These are phyloP conservation scores for Obba rivulosa DNA, from an alignment of 768 basidiomycete genomes.

Conservation along the genomic window DNA sequence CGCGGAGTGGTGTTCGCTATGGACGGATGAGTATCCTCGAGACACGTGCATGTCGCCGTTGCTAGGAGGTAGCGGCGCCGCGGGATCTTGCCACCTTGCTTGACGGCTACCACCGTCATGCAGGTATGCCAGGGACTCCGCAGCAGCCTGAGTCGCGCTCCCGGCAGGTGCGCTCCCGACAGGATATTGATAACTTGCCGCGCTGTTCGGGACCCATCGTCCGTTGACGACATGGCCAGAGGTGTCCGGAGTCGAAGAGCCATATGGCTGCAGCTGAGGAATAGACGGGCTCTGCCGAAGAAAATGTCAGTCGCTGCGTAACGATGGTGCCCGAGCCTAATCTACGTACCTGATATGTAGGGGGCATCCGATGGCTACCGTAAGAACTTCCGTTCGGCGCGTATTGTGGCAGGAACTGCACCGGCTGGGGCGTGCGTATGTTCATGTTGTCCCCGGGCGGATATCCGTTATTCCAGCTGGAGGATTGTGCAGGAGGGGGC, in stretches of 20 bases:
- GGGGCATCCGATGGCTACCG: conserved; percentile 3
- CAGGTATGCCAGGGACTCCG: conserved; percentile 14
- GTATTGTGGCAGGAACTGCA: conserved; percentile 8
- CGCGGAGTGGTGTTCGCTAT: no score
- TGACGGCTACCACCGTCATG: conserved; percentile 8
- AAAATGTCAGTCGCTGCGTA: not conserved
- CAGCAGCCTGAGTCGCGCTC: conserved; percentile 9
- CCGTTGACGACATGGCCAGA: not conserved
- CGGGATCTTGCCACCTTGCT: not conserved
- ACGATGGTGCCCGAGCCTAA: not conserved
- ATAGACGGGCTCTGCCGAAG: not conserved
- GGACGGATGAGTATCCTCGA: no score
- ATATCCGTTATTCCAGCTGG: conserved; percentile 11
- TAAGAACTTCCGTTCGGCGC: conserved; percentile 3
- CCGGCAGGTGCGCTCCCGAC: conserved; percentile 3
- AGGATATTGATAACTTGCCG: conserved; percentile 8
- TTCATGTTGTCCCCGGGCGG: conserved; percentile 4
- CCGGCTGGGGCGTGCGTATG: conserved; percentile 6
- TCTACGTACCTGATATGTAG: conserved; percentile 9
- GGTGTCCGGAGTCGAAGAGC: not conserved
- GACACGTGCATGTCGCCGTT: no score
- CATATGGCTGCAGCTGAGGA: conserved; percentile 1
- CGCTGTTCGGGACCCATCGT: not conserved
- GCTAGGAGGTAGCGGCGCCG: no score
- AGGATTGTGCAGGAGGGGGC: not conserved